A percentile compares a stretch with the other conserved stretches of the same genome.
Conservation (phyloP, 805 yeast species). For the Metschnikowia matae region DNA sequence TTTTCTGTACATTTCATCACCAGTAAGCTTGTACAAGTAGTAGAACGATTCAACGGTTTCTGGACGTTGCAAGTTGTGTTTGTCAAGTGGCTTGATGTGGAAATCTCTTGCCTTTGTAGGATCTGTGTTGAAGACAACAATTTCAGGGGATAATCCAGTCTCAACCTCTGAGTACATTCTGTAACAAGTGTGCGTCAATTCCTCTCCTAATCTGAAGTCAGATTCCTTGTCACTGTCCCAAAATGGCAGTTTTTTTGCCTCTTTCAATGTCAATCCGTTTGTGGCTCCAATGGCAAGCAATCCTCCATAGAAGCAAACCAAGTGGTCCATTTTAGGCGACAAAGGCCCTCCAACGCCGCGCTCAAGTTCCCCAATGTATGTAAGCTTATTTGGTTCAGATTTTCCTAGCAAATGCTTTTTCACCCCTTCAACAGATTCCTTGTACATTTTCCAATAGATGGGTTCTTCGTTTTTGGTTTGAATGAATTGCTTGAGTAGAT, state of each 20-base stretch:
- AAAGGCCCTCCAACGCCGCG: slow-evolving; percentile 58
- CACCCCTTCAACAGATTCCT: slow-evolving; percentile 73
- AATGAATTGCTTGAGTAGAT: slow-evolving; percentile 77
- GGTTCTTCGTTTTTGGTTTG: slow-evolving; percentile 63
- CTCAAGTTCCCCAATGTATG: slow-evolving; percentile 76
- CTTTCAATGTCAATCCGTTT: slow-evolving; percentile 54
- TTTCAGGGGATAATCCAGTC: slow-evolving; percentile 86
- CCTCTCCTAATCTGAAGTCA: slow-evolving; percentile 69
- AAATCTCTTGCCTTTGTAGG: slow-evolving; percentile 49
- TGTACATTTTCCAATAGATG: slow-evolving; percentile 69
- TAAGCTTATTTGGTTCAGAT: slow-evolving; percentile 58
- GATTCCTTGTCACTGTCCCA: slow-evolving; percentile 60
- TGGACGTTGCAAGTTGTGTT: slow-evolving; percentile 86
- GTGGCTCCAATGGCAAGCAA: slow-evolving; percentile 87
- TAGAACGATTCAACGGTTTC: slow-evolving; percentile 90
- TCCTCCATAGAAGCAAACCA: slow-evolving; percentile 90
- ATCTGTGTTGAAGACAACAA: slow-evolving; percentile 73
- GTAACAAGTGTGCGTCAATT: slow-evolving; percentile 76
- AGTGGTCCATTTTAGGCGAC: slow-evolving; percentile 82
- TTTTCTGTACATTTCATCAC: slow-evolving; percentile 73
- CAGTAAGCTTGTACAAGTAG: slow-evolving; percentile 73
- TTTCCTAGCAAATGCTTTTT: slow-evolving; percentile 58
- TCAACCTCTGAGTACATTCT: slow-evolving; percentile 70
- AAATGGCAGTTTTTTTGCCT: slow-evolving; percentile 48
- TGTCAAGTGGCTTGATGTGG: slow-evolving; percentile 63